Evolutionary conservation across 306 rosid species (phyloP), one percentile per base, ranked within the genome.

Genomic region (Crataegus laevigata): DNA sequence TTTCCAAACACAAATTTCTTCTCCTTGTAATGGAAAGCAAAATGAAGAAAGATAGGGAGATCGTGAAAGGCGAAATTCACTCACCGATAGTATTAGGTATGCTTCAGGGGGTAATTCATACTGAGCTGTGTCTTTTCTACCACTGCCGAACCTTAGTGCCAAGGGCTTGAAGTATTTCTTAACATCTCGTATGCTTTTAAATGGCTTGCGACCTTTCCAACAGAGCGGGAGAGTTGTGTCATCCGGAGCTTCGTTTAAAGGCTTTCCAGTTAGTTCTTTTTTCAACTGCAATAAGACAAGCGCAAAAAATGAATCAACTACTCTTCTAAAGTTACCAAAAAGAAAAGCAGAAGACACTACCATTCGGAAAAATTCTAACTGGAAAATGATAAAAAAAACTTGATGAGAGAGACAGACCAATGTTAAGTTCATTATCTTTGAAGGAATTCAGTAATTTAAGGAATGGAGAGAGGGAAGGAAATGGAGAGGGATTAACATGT

Each of bases 121-220:
- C 79, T 84, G 85, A 40, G 92, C 69, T 73, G 76, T 84, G 22
- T 47, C 60, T 77, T 71, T 88, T 57, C 94, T 83, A 24, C 85
- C 84, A 63, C 36, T 26, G 45, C 55, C 15, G 78, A 94, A 94
- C 76, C 83, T 77, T 67, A 94, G 72, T 1, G 84, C 88, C 11
- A 91, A 58, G 59, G 98, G 84, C 91, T 91, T 94, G 96, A 94
- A 91, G 87, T 94, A 87, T 78, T 87, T 94, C 79, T 79, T 86
- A 80, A 86, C 96, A 42, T 94, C 97, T 60, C 81, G 62, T 57
- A 90, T 12, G 81, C 88, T 91, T 79, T 71, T 87, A 82, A 88
- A 87, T 76, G 88, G 94, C 52, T 68, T 91, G 77, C 77, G 79
- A 25, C 98, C 96, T 68, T 70, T 87, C 98, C 98, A 94, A 75